Conservation (phyloP, 257 asterid genomes). For the Prunella vulgaris region DNA sequence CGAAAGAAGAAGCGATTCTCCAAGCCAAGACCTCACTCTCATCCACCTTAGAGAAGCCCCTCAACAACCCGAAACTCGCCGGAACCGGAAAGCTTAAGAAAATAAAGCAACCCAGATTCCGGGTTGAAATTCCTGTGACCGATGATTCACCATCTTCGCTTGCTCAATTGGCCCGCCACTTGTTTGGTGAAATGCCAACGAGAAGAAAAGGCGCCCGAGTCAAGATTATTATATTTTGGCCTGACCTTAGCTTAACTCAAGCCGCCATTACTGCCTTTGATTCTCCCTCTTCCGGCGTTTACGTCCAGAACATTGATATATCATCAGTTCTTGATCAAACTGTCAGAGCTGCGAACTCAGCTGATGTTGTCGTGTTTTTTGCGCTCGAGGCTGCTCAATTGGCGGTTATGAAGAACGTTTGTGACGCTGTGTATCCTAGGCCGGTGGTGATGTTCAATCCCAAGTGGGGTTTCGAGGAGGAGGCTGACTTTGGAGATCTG, state of each 20-base stretch:
- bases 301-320: slow-evolving; percentile 44
- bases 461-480: slow-evolving; percentile 77
- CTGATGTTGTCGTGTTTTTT: slow-evolving; percentile 63
- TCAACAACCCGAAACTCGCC: slow-evolving; percentile 71
- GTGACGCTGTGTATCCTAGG: slow-evolving; percentile 52
- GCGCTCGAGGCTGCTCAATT: slow-evolving; percentile 54
- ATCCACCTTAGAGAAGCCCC: slow-evolving; percentile 67
- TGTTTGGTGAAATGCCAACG: slow-evolving; percentile 57
- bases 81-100: slow-evolving; percentile 82
- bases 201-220: slow-evolving; percentile 49
- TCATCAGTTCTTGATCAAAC: slow-evolving; percentile 39
- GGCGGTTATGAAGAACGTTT: slow-evolving; percentile 40
- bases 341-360: slow-evolving; percentile 36
- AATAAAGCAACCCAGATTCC: slow-evolving; percentile 73
- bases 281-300: slow-evolving; percentile 34
- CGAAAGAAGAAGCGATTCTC: slow-evolving; percentile 76
- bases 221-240: slow-evolving; percentile 66
- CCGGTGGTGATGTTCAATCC: slow-evolving; percentile 84
- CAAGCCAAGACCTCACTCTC: slow-evolving; percentile 75
- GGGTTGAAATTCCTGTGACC: slow-evolving; percentile 69
- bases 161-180: slow-evolving; percentile 56
- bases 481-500: slow-evolving; percentile 47
- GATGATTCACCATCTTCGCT: slow-evolving; percentile 72
- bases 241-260: slow-evolving; percentile 31
- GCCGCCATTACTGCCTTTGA: slow-evolving; percentile 52